A percentile compares a stretch with the other conserved stretches of the same genome.
Conservation (phyloP, 148 eudicot species). For the Beta vulgaris region DNA sequence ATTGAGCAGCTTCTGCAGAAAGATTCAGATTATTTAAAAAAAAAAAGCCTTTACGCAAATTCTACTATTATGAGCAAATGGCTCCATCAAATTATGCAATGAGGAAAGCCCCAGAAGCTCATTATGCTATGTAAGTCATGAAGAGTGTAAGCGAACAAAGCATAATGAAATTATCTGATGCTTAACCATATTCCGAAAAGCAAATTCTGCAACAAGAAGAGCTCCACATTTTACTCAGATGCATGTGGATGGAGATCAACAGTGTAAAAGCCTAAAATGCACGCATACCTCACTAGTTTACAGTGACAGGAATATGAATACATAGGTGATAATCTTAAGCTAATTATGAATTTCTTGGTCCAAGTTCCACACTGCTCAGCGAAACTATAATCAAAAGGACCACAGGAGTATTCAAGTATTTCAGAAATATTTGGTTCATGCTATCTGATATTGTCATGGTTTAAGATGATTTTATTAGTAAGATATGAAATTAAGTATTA, state of each 20-base stretch:
- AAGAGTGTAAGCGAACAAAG: background rate
- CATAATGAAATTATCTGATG: background rate
- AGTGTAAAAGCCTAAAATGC: background rate
- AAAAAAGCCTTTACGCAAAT: slow-evolving; percentile 8
- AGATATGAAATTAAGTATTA: background rate
- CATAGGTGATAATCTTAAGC: background rate
- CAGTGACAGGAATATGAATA: background rate
- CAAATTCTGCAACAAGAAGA: background rate
- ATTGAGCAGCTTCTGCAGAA: slow-evolving; percentile 87
- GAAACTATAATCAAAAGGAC: background rate
- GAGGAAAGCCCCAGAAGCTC: background rate
- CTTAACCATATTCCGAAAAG: background rate
- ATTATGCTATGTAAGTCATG: background rate
- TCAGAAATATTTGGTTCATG: background rate
- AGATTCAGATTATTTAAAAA: slow-evolving; percentile 13
- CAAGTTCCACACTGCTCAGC: background rate
- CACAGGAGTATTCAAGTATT: background rate
- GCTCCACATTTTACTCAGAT: background rate
- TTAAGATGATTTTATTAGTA: background rate
- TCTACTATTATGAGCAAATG: background rate
- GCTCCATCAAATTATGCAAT: background rate
- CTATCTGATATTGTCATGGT: background rate
- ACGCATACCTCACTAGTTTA: background rate
- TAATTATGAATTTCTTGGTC: background rate
- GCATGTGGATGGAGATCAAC: background rate